Base-by-base conservation (phyloP, 1,139 yeast species). In the Lodderomyces beijingensis region DNA sequence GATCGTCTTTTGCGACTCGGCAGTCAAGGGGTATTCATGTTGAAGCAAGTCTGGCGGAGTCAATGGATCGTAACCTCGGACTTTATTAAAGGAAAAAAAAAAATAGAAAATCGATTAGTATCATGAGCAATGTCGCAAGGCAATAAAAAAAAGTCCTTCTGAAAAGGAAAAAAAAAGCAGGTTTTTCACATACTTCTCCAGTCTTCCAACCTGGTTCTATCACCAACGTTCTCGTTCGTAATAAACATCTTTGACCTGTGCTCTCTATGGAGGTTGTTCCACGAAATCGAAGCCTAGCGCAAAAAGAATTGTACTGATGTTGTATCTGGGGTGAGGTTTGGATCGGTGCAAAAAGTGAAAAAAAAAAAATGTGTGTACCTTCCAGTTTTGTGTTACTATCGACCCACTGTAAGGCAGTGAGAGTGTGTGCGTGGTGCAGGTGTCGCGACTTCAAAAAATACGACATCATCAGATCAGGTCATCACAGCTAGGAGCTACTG, bases 41-140 rank as follows among this genome's bases (percentile, higher is more conserved):
- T 84, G 89, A 36, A 88, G 66, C 38, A 86, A 69, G 31, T 87
- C 94, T 33, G 97, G 97, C 1, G 96, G 82, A 28, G 86, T 80
- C 45, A 88, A 67, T 16, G 96, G 96, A 50, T 87, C 93, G 75
- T 87, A 88, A 39, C 94, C 95, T 43, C 63, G 59, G 39, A 59
- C 65, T 59, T 40, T 4, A 31, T 16, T 7, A 19, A 19, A 19
- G 21, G 10, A 10, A 19, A 19, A 19, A 10, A 19, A 10, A 19
- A n/a, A 7, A 16, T 4, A 26, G 10, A 5, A 17, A 12, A 18
- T n/a, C 10, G 9, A 51, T 46, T 45, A 48, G 51, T 49, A 33
- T n/a, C 16, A 12, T 18, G 17, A 18, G n/a, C n/a, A 19, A n/a
- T 8, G 10, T n/a, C 22, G n/a, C n/a, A n/a, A 9, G 22, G 22